phyloP scores from a whole-genome alignment of 1,284 basidiomycete species.

The Xerocomus nothofagi region DNA sequence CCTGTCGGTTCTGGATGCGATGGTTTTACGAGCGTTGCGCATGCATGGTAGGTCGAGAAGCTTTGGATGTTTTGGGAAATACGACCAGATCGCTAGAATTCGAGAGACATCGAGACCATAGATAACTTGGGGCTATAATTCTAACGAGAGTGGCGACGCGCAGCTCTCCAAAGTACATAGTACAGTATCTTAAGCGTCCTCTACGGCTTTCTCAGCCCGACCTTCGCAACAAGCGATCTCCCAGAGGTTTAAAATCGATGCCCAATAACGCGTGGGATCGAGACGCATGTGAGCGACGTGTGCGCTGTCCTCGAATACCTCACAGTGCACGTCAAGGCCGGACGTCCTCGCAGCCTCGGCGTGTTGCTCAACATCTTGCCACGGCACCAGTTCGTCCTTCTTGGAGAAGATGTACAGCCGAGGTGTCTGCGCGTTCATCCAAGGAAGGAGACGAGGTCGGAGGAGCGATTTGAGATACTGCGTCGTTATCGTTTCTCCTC shows the following conservation, averaged over 20 bases:
- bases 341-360: conserved; percentile 33
- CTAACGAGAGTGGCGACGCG: background rate
- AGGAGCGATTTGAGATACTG: conserved; percentile 36
- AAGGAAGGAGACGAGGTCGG: conserved; percentile 43
- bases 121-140: background rate
- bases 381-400: conserved; percentile 47
- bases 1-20: conserved; percentile 7
- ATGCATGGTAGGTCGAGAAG: background rate
- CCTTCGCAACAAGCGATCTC: conserved; percentile 15
- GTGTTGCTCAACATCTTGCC: conserved; percentile 44
- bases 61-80: too few species aligned
- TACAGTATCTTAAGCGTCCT: background rate
- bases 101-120: background rate
- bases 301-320: conserved; percentile 46
- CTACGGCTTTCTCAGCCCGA: background rate
- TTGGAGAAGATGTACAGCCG: conserved; percentile 57
- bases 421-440: conserved; percentile 43
- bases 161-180: background rate
- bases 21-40: conserved; percentile 1
- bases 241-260: conserved; percentile 26
- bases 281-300: conserved; percentile 57
- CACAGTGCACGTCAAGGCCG: conserved; percentile 41
- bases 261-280: conserved; percentile 41
- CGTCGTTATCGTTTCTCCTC: conserved; percentile 16
- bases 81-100: too few species aligned